Conservation (phyloP, 208 protist species). For the Leishmania braziliensis region DNA sequence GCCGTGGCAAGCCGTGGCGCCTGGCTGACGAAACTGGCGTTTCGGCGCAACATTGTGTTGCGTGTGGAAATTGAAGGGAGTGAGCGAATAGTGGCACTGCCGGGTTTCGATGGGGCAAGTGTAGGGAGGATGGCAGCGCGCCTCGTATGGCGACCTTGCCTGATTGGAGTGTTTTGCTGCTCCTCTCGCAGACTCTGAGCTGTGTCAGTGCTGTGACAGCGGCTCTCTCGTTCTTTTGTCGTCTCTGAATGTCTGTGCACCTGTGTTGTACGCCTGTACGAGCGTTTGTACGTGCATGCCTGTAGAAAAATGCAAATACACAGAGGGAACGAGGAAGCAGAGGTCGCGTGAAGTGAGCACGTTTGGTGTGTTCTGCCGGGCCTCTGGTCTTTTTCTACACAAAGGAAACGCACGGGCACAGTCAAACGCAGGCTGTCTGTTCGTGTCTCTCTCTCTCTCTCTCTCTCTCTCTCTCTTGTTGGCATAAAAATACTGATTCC, state of each 20-base stretch:
- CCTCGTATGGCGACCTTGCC: not conserved
- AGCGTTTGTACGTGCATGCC: not conserved
- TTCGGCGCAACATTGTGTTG: conserved; percentile 17
- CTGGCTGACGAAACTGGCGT: not conserved
- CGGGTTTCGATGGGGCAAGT: not conserved
- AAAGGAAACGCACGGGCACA: not conserved
- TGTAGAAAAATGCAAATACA: not conserved
- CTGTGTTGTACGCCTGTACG: not conserved
- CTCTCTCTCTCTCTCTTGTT: not conserved
- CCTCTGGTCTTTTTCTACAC: not conserved
- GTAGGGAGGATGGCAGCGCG: not conserved
- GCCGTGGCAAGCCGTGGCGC: not conserved
- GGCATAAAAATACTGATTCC: not conserved
- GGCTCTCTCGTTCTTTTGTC: not conserved
- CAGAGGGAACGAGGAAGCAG: not conserved
- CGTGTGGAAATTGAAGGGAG: not conserved
- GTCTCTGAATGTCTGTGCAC: not conserved
- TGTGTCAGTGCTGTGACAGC: not conserved
- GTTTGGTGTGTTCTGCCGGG: not conserved
- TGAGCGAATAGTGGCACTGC: not conserved
- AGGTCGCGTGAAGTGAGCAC: not conserved
- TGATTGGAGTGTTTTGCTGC: not conserved
- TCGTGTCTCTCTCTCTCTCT: not conserved
- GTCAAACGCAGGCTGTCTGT: not conserved
- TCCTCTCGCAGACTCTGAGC: not conserved